These are phyloP conservation scores for Haplosporangium sp. DNA, from an alignment of 371 early-diverging fungal genomes.

Conservation along the genomic window DNA sequence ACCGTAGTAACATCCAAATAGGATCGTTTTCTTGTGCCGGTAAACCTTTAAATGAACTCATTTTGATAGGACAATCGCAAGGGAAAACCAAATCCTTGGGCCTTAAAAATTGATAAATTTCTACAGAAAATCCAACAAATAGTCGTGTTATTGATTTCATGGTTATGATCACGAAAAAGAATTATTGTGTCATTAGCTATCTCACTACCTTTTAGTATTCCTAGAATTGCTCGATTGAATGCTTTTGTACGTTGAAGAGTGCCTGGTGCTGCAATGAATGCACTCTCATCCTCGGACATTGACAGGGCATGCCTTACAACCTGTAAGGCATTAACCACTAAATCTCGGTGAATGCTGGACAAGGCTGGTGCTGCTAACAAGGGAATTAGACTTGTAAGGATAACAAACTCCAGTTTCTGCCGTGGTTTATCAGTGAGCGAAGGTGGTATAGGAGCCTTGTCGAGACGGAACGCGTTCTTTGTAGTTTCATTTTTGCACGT, in stretches of 20 bases:
- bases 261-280: neutral
- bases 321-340: conserved; percentile 16
- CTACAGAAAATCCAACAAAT: conserved; percentile 4
- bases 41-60: conserved; percentile 30
- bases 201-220: conserved; percentile 25
- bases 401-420: conserved; percentile 36
- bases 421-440: conserved; percentile 27
- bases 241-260: conserved; percentile 10
- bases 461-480: conserved; percentile 19
- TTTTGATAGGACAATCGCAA: conserved; percentile 20
- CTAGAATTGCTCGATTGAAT: conserved; percentile 19
- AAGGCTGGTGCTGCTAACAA: conserved; percentile 23
- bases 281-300: conserved; percentile 20
- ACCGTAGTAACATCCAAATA: conserved; percentile 28
- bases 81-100: conserved; percentile 14
- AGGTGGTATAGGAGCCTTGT: conserved; percentile 1
- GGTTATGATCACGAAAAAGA: too few relatives aligned
- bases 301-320: conserved; percentile 15
- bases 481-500: conserved; percentile 9
- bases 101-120: conserved; percentile 13
- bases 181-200: neutral
- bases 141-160: too few relatives aligned
- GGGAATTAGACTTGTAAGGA: conserved; percentile 25
- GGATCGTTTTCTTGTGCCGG: conserved; percentile 25
- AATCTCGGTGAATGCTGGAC: conserved; percentile 16